phyloP scores from a whole-genome alignment of 164 flowering plant genomes.

The Vitis labrusca region DNA sequence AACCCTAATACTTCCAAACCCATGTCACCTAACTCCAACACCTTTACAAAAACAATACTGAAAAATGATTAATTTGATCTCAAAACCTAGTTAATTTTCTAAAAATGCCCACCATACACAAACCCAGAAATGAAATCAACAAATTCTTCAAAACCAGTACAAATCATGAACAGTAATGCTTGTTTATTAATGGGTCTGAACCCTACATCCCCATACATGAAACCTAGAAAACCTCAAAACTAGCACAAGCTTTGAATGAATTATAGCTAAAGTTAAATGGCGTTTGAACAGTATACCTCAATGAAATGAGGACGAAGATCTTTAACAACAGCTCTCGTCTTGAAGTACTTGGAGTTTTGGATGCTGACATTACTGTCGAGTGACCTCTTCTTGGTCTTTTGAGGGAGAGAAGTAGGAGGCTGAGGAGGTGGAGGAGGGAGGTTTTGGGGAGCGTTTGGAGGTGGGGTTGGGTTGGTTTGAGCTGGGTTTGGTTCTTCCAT shows the following conservation, averaged over 20 bases:
- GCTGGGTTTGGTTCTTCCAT: conserved; percentile 5
- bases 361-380: conserved; percentile 12
- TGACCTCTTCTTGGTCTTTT: conserved; percentile 31
- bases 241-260: background rate
- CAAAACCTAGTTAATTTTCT: too few species aligned
- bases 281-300: conserved; percentile 7
- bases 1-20: too few species aligned
- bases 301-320: conserved; percentile 48
- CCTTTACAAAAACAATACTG: too few species aligned
- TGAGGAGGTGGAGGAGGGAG: conserved; percentile 3
- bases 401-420: conserved; percentile 18
- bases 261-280: background rate
- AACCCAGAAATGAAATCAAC: too few species aligned
- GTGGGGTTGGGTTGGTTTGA: conserved; percentile 4
- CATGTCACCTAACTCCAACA: too few species aligned
- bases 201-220: background rate
- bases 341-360: conserved; percentile 32
- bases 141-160: too few species aligned
- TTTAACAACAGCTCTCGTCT: conserved; percentile 37
- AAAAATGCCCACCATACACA: too few species aligned
- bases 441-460: conserved; percentile 8
- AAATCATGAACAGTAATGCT: too few species aligned
- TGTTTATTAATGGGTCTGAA: too few species aligned
- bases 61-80: too few species aligned
- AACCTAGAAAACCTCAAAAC: background rate